These are phyloP conservation scores for Stylonectria norvegica DNA, from an alignment of 2,329 filamentous ascomycete species.

Conservation along the genomic window DNA sequence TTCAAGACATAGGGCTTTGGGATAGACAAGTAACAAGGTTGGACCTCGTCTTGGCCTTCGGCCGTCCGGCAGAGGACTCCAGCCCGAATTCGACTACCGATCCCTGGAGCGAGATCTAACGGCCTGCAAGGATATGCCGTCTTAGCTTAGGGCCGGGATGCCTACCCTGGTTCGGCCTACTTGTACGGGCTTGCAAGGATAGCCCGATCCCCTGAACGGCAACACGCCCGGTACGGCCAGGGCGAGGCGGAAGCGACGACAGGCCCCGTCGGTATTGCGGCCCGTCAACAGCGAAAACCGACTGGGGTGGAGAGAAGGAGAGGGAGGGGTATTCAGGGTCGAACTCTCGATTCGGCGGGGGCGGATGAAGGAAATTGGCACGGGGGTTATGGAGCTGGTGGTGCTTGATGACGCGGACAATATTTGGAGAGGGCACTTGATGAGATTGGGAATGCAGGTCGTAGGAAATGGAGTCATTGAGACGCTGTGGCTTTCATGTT, in stretches of 20 bases:
- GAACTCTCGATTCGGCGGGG: slow-evolving; percentile 1
- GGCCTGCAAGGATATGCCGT: neutral
- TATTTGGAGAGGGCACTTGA: slow-evolving; percentile 1
- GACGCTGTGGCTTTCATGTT: neutral
- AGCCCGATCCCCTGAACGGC: neutral
- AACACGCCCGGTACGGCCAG: neutral
- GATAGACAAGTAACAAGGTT: too few relatives aligned
- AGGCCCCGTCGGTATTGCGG: neutral
- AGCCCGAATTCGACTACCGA: neutral
- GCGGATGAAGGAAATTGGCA: slow-evolving; percentile 21
- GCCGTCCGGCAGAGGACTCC: too few relatives aligned
- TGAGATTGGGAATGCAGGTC: slow-evolving; percentile 10
- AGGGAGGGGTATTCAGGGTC: slow-evolving; percentile 5
- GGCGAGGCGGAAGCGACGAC: neutral
- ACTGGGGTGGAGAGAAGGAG: neutral
- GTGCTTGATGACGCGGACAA: slow-evolving; percentile 3
- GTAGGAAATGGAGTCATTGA: slow-evolving; percentile 2
- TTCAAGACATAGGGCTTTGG: too few relatives aligned
- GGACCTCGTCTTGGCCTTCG: too few relatives aligned
- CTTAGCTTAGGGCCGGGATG: too few relatives aligned
- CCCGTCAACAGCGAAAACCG: neutral
- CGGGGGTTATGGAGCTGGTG: too few relatives aligned
- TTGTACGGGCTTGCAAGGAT: neutral
- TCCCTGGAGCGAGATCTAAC: neutral
- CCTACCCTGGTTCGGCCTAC: neutral